Percentiles rank a stretch among this genome's conserved stretches.
Conservation (phyloP, 441 rosid genomes). For the Capsella rubella region DNA sequence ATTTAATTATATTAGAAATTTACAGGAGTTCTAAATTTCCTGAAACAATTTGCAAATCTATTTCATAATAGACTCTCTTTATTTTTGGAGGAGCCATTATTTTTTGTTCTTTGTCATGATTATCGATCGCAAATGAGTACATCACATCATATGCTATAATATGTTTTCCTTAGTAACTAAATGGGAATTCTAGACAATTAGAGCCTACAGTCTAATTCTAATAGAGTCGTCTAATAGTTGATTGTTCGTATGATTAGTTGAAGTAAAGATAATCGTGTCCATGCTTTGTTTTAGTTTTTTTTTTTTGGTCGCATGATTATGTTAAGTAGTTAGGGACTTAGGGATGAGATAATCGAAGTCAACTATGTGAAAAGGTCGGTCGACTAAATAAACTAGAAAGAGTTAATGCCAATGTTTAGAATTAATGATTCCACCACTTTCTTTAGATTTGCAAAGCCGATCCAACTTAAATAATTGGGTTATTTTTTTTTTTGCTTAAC, state of each 20-base stretch:
- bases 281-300: too few relatives aligned
- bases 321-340: not conserved
- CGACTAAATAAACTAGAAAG: constrained; percentile 18
- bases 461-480: not conserved
- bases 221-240: too few relatives aligned
- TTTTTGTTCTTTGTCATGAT: too few relatives aligned
- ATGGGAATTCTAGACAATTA: too few relatives aligned
- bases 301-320: not conserved
- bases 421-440: constrained; percentile 1
- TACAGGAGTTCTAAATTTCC: not conserved
- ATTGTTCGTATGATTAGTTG: not conserved
- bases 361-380: not conserved
- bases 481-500: not conserved
- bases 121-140: too few relatives aligned
- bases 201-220: not conserved
- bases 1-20: too few relatives aligned
- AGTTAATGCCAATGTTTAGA: not conserved
- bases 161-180: too few relatives aligned
- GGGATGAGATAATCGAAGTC: not conserved
- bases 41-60: not conserved
- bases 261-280: not conserved
- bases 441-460: not conserved
- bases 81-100: not conserved
- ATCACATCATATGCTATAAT: too few relatives aligned
- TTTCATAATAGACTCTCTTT: not conserved